Base-by-base conservation (phyloP, 2,329 filamentous ascomycete genomes). In the Colletotrichum melonis region DNA sequence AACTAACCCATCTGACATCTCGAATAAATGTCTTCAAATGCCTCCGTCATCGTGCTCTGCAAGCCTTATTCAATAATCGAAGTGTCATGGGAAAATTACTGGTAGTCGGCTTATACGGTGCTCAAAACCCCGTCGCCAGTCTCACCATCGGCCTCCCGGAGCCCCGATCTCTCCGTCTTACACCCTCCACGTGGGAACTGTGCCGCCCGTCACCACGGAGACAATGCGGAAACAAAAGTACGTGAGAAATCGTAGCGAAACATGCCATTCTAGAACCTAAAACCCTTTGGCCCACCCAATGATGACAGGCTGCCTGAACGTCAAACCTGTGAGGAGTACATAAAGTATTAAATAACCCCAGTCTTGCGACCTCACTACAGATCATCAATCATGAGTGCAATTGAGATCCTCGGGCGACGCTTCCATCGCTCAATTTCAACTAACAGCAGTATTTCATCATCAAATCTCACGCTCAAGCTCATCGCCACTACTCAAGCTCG, bases 21-120 rank as follows among this genome's bases (percentile, higher is more conserved):
- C 57, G 2, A 28, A 19, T 32, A 9, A 49, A n/a, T 0, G 1
- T 49, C 4, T 1, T 49, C 42, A 49, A 49, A 4, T 19, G 2
- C 0, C 42, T 0, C 42, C 1, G 26, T 22, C 55, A 3, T n/a
- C 26, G 22, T 4, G 11, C 0, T 0, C 0, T 38, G 5, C 35
- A 14, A 42, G 35, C 35, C 12, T 16, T 5, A 1, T 38, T 1
- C 5, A 42, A 42, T 0, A 0, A n/a, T 19, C 8, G 32, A 49
- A 0, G 0, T 11, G 19, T 4, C 19, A 46, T 46, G n/a, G 19
- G n/a, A 3, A 46, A 19, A 4, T 26, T 26, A 26, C 24, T 26
- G 0, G 19, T 49, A n/a, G 8, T n/a, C 19, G 19, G 16, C 19
- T 49, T n/a, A n/a, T 5, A 49, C 7, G 42, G 19, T 49, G 0